A percentile compares a stretch with the other conserved stretches of the same genome.
Evolutionary conservation across 139 green algal species (phyloP).

Genomic region (Coelastrella sp.): DNA sequence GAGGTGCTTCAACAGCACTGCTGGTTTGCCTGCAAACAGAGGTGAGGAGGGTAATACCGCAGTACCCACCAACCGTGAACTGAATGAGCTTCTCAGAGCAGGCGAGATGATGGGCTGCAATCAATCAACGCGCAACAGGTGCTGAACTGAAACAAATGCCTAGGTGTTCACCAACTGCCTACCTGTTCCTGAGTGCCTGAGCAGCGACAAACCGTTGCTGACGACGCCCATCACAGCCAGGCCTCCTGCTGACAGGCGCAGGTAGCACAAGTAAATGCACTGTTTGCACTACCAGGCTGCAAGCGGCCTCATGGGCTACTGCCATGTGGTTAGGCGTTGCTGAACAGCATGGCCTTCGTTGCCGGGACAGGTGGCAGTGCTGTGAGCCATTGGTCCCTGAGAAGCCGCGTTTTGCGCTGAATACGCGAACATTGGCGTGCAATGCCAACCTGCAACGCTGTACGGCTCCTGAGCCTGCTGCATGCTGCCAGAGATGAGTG

Average conservation of each 20-base stretch:
- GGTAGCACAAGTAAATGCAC: background rate
- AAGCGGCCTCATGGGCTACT: background rate
- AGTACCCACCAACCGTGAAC: no score
- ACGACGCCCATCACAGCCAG: background rate
- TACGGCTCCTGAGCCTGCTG: background rate
- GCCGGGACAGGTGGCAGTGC: background rate
- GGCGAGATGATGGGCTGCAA: no score
- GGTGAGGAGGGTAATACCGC: no score
- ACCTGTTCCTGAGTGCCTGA: background rate
- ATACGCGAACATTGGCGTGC: background rate
- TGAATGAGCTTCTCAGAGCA: no score
- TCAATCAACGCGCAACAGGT: no score
- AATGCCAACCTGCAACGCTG: background rate
- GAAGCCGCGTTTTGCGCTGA: no score
- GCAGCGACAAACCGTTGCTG: background rate
- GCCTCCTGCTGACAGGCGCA: background rate
- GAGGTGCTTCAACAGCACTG: slow-evolving; percentile 26
- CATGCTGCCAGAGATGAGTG: background rate
- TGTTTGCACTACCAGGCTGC: background rate
- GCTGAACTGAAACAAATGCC: no score
- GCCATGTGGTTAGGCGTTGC: background rate
- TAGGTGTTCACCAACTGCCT: background rate
- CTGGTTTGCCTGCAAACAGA: background rate
- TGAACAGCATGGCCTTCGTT: background rate
- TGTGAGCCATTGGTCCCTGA: background rate